A percentile compares a stretch with the other conserved stretches of the same genome.
These are phyloP conservation scores for Panaeolus papilionaceus DNA, from an alignment of 768 basidiomycete genomes.

Conservation along the genomic window DNA sequence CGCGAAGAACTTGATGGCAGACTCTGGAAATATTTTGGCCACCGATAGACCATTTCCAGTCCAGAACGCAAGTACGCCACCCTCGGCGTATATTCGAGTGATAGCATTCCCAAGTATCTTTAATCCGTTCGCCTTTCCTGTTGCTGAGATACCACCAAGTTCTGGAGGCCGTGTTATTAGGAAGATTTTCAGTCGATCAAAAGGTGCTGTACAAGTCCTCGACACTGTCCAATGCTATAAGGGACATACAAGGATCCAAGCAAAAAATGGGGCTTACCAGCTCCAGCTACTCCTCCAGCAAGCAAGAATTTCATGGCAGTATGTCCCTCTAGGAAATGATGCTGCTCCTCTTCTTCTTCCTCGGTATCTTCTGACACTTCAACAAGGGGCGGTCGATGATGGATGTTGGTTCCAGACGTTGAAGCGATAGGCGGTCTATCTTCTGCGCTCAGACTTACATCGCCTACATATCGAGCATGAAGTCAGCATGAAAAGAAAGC, in stretches of 20 bases:
- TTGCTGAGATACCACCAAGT: constrained; percentile 59
- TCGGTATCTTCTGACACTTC: constrained; percentile 44
- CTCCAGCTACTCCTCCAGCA: constrained; percentile 95
- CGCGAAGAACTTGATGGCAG: constrained; percentile 96
- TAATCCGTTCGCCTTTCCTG: constrained; percentile 54
- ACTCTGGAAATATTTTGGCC: constrained; percentile 96
- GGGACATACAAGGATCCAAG: constrained; percentile 6
- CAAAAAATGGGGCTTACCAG: constrained; percentile 58
- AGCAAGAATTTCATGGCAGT: constrained; percentile 88
- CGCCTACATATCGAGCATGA: constrained; percentile 52
- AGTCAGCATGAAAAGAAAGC: background rate
- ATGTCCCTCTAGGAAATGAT: constrained; percentile 65
- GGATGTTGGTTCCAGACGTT: constrained; percentile 17
- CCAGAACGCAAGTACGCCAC: constrained; percentile 93
- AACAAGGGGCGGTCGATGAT: constrained; percentile 21
- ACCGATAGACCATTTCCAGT: constrained; percentile 96
- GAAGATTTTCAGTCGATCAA: constrained; percentile 96
- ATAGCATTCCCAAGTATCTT: constrained; percentile 77
- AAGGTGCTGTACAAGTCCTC: constrained; percentile 95
- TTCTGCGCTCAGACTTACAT: constrained; percentile 80
- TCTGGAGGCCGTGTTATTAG: constrained; percentile 90
- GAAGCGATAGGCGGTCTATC: constrained; percentile 55
- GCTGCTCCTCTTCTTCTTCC: constrained; percentile 59
- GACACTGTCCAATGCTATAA: constrained; percentile 64
- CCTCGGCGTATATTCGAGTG: constrained; percentile 84